Conservation (phyloP, 768 basidiomycete genomes). For the Tylopilus subfusipes region DNA sequence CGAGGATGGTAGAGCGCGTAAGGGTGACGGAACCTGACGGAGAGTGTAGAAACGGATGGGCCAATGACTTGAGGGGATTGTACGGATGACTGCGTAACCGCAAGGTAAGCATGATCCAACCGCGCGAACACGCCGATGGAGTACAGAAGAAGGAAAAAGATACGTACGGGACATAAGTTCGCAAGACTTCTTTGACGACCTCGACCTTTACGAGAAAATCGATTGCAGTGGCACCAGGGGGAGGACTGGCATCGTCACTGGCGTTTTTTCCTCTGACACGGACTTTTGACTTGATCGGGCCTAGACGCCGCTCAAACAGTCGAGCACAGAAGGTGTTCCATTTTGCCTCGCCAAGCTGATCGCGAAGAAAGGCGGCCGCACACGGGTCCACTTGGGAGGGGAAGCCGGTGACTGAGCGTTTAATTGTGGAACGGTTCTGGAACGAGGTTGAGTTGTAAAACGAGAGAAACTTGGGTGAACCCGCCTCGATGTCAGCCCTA, state of each 20-base stretch:
- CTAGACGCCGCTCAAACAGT: constrained; percentile 43
- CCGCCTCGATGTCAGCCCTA: constrained; percentile 25
- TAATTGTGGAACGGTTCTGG: constrained; percentile 28
- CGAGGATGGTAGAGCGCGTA: constrained; percentile 45
- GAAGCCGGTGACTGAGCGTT: constrained; percentile 20
- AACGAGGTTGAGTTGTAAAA: constrained; percentile 10
- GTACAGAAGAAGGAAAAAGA: not conserved
- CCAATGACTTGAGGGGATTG: constrained; percentile 47
- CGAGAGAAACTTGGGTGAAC: not conserved
- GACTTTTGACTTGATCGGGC: constrained; percentile 37
- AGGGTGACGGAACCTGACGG: constrained; percentile 44
- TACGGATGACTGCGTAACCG: constrained; percentile 44
- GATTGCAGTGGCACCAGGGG: constrained; percentile 41
- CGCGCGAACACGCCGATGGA: constrained; percentile 4
- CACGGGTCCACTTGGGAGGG: constrained; percentile 38
- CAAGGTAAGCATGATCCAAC: constrained; percentile 22
- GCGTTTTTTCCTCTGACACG: constrained; percentile 30
- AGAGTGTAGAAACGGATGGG: constrained; percentile 37
- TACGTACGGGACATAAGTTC: constrained; percentile 48
- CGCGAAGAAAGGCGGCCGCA: constrained; percentile 44
- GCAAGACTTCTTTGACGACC: constrained; percentile 47
- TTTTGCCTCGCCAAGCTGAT: constrained; percentile 41
- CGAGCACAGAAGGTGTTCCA: constrained; percentile 47
- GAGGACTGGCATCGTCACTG: constrained; percentile 26
- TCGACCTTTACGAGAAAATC: constrained; percentile 54